Evolutionary conservation across 805 yeast species (phyloP).

Genomic region (Candida nanaspora): DNA sequence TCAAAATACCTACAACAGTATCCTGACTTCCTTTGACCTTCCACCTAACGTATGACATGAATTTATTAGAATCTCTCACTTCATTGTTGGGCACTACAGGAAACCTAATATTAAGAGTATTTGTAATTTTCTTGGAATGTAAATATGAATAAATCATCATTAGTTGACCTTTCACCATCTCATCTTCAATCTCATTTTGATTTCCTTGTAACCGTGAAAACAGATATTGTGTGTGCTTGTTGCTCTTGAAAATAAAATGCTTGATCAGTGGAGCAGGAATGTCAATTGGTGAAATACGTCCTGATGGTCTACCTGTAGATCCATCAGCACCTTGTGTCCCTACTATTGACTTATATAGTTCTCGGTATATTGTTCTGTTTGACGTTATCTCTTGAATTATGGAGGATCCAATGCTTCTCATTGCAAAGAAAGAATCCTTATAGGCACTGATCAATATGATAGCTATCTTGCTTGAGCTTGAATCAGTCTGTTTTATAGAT

Average conservation of each 20-base stretch:
- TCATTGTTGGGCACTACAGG: slow-evolving; percentile 1
- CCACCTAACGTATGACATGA: slow-evolving; percentile 20
- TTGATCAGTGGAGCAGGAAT: slow-evolving; percentile 53
- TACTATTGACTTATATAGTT: slow-evolving; percentile 20
- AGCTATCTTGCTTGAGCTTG: slow-evolving; percentile 26
- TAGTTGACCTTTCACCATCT: slow-evolving; percentile 16
- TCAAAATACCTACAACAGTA: slow-evolving; percentile 17
- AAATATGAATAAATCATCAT: slow-evolving; percentile 21
- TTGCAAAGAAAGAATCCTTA: slow-evolving; percentile 70
- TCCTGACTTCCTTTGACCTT: slow-evolving; percentile 13
- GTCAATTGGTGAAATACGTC: slow-evolving; percentile 39
- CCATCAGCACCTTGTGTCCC: slow-evolving; percentile 24
- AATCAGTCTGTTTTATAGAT: slow-evolving; percentile 2
- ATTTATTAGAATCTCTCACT: slow-evolving; percentile 12
- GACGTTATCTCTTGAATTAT: slow-evolving; percentile 38
- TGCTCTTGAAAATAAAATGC: slow-evolving; percentile 79
- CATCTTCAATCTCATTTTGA: slow-evolving; percentile 9
- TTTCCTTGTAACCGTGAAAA: slow-evolving; percentile 18
- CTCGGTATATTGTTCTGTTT: slow-evolving; percentile 25
- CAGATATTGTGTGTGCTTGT: slow-evolving; percentile 55
- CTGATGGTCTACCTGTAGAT: slow-evolving; percentile 18
- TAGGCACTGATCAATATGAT: slow-evolving; percentile 55
- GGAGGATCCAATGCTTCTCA: slow-evolving; percentile 52
- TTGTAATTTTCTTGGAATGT: slow-evolving; percentile 14
- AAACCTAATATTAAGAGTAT: slow-evolving; percentile 2